These are phyloP conservation scores for Mucor plumbeus DNA, from an alignment of 371 early-diverging fungal genomes.

Conservation along the genomic window DNA sequence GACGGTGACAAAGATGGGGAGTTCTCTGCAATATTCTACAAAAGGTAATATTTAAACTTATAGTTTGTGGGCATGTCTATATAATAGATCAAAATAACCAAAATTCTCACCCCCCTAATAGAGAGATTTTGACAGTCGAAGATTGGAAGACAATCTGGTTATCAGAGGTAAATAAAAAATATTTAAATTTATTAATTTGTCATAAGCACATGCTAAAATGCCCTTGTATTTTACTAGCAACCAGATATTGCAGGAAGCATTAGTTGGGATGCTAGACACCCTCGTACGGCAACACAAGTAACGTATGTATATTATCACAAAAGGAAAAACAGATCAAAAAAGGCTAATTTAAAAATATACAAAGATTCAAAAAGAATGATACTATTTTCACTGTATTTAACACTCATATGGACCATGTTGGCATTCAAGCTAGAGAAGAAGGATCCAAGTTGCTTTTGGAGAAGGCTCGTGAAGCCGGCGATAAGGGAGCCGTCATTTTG, in stretches of 20 bases:
- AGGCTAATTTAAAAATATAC: not conserved
- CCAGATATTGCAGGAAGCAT: constrained; percentile 43
- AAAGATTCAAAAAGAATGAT: constrained; percentile 37
- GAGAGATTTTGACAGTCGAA: constrained; percentile 33
- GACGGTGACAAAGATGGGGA: constrained; percentile 57
- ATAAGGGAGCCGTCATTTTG: constrained; percentile 27
- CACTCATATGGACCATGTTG: constrained; percentile 46
- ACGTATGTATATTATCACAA: constrained; percentile 30
- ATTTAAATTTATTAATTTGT: not conserved
- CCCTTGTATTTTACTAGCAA: constrained; percentile 20
- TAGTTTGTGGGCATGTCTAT: not conserved
- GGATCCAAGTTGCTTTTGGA: constrained; percentile 34
- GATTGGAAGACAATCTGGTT: constrained; percentile 48
- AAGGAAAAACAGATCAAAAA: not conserved
- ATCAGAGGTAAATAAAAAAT: constrained; percentile 37
- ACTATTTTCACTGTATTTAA: constrained; percentile 39
- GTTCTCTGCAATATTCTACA: constrained; percentile 50
- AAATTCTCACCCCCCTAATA: constrained; percentile 7
- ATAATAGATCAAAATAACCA: not conserved
- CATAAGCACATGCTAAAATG: constrained; percentile 1
- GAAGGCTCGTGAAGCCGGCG: constrained; percentile 20
- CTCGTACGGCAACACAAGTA: constrained; percentile 43
- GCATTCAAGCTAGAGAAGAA: constrained; percentile 33
- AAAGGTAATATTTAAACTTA: constrained; percentile 29
- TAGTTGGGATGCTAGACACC: constrained; percentile 51